Base-by-base conservation (phyloP, 306 rosid genomes). In the Alnus glutinosa region DNA sequence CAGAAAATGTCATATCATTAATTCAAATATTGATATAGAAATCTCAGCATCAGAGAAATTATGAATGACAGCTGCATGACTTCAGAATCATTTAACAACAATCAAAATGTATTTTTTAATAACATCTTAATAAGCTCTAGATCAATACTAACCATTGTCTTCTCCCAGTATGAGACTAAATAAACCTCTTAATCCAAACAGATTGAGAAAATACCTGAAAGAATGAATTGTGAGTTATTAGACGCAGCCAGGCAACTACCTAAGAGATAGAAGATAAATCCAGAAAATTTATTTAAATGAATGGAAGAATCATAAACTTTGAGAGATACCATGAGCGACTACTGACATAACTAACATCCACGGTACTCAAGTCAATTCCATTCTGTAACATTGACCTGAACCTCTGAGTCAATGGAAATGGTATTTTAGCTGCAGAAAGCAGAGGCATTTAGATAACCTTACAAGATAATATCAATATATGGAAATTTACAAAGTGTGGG, bases 351-450 rank as follows among this genome's bases (percentile, higher is more conserved):
- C 99, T 96, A 83, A 96, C 99, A 86, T 96, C 98, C 74, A 96
- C 99, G 72, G 99, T 91, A 88, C 99, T 96, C 83, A 96, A 89
- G 90, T 96, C 99, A 82, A 96, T 96, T 75, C 99, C 99, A 88
- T 93, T 96, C 77, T 96, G 99, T 73, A 93, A 85, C 99, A 96
- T 96, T 2, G 98, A 87, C 87, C 99, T 83, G 85, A 96, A 96
- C 83, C 99, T 93, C 83, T 96, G 98, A 55, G 99, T 96, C 87
- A 96, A 78, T 5, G 99, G 99, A 83, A 95, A 95, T 75, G 99
- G 99, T 80, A 95, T 95, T 89, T 95, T 95, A 82, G 99, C 99
- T 93, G 96, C 80, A 78, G 80, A 76, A 85, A 72, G 59, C 36
- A 44, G 34, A 68, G 68, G 23, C 79, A 61, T 28, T 81, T 70